Conservation (phyloP, 2,329 filamentous ascomycete species). For the Aureobasidium sp. region DNA sequence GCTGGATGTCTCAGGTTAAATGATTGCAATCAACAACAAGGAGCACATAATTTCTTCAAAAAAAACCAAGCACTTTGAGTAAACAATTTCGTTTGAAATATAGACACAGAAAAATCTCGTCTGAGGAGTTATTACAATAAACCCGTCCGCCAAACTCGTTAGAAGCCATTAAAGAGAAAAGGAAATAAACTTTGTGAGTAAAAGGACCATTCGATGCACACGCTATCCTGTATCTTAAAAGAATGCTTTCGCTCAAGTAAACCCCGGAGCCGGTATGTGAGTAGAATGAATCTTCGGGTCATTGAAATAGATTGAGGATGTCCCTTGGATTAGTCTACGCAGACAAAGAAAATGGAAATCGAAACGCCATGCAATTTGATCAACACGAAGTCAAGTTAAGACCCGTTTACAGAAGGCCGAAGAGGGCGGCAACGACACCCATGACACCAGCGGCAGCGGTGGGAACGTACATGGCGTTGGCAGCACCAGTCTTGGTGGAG, state of each 20-base stretch:
- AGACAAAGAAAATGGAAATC: conserved; percentile 28
- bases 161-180: conserved; percentile 10
- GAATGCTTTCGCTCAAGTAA: conserved; percentile 5
- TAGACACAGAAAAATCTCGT: conserved; percentile 9
- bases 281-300: neutral
- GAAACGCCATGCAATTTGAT: conserved; percentile 25
- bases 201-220: conserved; percentile 9
- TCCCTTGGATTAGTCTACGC: conserved; percentile 31
- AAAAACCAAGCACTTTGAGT: neutral
- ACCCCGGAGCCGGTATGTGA: conserved; percentile 2
- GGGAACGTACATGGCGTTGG: conserved; percentile 31
- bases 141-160: conserved; percentile 8
- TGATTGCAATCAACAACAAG: neutral
- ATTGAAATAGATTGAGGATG: conserved; percentile 5
- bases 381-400: conserved; percentile 1
- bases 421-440: conserved; percentile 39
- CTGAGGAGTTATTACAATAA: conserved; percentile 9
- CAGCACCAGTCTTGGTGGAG: conserved; percentile 23
- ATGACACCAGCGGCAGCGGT: conserved; percentile 34
- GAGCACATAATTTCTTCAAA: neutral
- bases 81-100: neutral
- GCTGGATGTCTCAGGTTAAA: neutral
- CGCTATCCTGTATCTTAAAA: conserved; percentile 12
- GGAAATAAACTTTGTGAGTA: conserved; percentile 7
- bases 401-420: conserved; percentile 35